Conservation (phyloP, 805 yeast genomes). For the Cyberlindnera galapagoensis region DNA sequence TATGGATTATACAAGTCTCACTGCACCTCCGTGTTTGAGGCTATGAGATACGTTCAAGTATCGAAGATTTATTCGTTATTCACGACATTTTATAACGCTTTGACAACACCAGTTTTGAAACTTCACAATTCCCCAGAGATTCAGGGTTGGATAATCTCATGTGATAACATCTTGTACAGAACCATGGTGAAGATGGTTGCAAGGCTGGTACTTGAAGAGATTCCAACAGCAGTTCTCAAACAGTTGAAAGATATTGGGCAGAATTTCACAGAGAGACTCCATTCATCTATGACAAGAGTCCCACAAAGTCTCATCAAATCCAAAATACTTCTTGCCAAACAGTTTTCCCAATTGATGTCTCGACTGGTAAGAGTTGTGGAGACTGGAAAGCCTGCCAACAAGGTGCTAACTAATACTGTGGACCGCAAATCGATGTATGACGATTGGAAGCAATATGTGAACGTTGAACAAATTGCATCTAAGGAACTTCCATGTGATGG, state of each 20-base stretch:
- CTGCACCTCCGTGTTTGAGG: conserved; percentile 58
- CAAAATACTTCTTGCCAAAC: conserved; percentile 47
- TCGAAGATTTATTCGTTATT: conserved; percentile 51
- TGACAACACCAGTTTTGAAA: conserved; percentile 58
- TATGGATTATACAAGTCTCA: conserved; percentile 57
- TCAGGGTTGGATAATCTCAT: conserved; percentile 56
- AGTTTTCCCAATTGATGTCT: conserved; percentile 45
- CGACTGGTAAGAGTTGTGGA: conserved; percentile 50
- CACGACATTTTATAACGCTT: conserved; percentile 43
- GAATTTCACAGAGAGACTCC: conserved; percentile 40
- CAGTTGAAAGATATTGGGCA: conserved; percentile 50
- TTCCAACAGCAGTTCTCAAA: conserved; percentile 48
- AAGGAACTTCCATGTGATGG: conserved; percentile 47
- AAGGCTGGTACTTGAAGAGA: conserved; percentile 49
- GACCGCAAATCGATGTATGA: conserved; percentile 45
- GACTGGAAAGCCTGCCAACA: conserved; percentile 43
- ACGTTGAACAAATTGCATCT: conserved; percentile 36
- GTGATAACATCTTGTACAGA: conserved; percentile 59
- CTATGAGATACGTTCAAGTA: conserved; percentile 60
- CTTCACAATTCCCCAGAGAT: conserved; percentile 44
- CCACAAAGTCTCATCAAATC: conserved; percentile 45
- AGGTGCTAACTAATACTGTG: conserved; percentile 34
- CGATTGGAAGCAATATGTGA: conserved; percentile 51
- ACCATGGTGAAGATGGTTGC: conserved; percentile 52
- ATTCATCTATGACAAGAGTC: conserved; percentile 34